These are phyloP conservation scores for Wickerhamiella siamensis DNA, from an alignment of 805 yeast genomes.

Conservation along the genomic window DNA sequence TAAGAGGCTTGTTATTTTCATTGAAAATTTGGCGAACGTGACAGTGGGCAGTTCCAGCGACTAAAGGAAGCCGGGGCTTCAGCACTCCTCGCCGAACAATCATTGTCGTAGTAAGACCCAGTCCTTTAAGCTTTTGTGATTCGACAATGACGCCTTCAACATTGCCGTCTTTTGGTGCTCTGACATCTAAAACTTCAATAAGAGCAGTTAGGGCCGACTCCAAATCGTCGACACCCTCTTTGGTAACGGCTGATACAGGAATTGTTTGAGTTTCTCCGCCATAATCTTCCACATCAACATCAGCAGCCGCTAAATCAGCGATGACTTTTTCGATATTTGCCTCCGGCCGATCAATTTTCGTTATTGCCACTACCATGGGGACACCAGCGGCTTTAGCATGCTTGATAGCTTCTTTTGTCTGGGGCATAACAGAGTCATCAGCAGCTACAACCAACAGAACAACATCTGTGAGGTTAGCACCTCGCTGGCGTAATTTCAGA, in stretches of 20 bases:
- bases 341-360: conserved; percentile 76
- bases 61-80: conserved; percentile 53
- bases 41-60: conserved; percentile 80
- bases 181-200: conserved; percentile 69
- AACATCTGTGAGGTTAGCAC: conserved; percentile 87
- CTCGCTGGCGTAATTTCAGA: conserved; percentile 89
- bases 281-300: conserved; percentile 73
- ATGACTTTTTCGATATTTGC: conserved; percentile 62
- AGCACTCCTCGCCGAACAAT: conserved; percentile 68
- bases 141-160: conserved; percentile 85
- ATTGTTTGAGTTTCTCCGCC: conserved; percentile 94
- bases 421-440: conserved; percentile 96
- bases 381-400: conserved; percentile 76
- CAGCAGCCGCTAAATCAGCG: conserved; percentile 61
- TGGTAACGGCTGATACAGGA: conserved; percentile 76
- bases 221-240: conserved; percentile 74
- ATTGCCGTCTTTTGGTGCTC: conserved; percentile 36
- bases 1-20: conserved; percentile 50
- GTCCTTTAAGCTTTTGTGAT: conserved; percentile 63
- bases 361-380: conserved; percentile 79
- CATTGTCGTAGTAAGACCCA: conserved; percentile 78
- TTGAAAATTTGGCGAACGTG: conserved; percentile 66
- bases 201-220: conserved; percentile 81
- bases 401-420: conserved; percentile 86
- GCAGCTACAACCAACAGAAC: conserved; percentile 90